Percentiles rank a stretch among this genome's conserved stretches.
Evolutionary conservation across 257 asterid genomes (phyloP).

Genomic region (Buddleja alternifolia): DNA sequence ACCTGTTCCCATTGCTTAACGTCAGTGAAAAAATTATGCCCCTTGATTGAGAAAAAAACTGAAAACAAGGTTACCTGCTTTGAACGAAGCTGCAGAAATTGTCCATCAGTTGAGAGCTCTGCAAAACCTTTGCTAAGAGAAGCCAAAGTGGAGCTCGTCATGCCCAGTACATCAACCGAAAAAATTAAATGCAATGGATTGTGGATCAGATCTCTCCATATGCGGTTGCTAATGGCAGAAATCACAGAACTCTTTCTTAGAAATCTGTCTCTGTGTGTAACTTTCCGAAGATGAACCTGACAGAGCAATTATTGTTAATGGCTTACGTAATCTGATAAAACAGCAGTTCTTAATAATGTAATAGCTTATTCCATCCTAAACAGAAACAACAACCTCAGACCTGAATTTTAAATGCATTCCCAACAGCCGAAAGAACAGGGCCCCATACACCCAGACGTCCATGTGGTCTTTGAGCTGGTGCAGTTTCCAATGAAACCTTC

Average conservation of each 20-base stretch:
- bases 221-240: slow-evolving; percentile 76
- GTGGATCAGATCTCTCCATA: slow-evolving; percentile 96
- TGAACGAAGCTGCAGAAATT: slow-evolving; percentile 90
- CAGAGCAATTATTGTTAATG: slow-evolving; percentile 25
- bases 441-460: slow-evolving; percentile 98
- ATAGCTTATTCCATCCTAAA: slow-evolving; percentile 22
- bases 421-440: slow-evolving; percentile 95
- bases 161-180: slow-evolving; percentile 94
- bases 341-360: background rate
- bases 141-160: slow-evolving; percentile 97
- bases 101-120: slow-evolving; percentile 98
- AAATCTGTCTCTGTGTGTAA: slow-evolving; percentile 82
- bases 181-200: slow-evolving; percentile 90
- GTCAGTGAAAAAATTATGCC: slow-evolving; percentile 25
- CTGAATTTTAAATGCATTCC: slow-evolving; percentile 95
- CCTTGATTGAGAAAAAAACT: slow-evolving; percentile 18
- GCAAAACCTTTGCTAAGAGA: slow-evolving; percentile 99
- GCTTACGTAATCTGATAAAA: slow-evolving; percentile 14
- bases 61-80: slow-evolving; percentile 66
- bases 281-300: slow-evolving; percentile 92
- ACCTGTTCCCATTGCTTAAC: slow-evolving; percentile 47
- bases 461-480: slow-evolving; percentile 89
- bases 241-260: slow-evolving; percentile 83
- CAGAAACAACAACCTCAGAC: slow-evolving; percentile 37
- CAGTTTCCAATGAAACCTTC: slow-evolving; percentile 89